phyloP scores from a whole-genome alignment of 768 basidiomycete genomes.

The Mycena galericulata region DNA sequence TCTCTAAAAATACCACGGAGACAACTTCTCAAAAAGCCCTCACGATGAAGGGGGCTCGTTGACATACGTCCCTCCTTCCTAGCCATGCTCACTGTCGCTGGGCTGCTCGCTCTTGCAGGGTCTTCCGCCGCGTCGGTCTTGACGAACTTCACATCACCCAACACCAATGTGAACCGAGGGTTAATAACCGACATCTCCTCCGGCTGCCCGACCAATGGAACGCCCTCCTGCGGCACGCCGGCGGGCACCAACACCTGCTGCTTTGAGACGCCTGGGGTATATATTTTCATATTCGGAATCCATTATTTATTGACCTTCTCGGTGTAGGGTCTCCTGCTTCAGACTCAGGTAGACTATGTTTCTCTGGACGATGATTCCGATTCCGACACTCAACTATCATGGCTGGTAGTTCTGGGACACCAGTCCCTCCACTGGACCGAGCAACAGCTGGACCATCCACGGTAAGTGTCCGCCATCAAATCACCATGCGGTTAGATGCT shows the following conservation, averaged over 20 bases:
- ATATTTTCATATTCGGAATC: not conserved
- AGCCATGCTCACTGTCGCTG: conserved; percentile 17
- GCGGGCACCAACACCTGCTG: conserved; percentile 51
- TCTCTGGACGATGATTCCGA: not conserved
- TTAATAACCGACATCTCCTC: conserved; percentile 23
- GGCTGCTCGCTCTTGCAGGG: conserved; percentile 13
- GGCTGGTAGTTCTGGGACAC: conserved; percentile 64
- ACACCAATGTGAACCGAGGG: not conserved
- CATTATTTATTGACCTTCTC: not conserved
- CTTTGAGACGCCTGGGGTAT: conserved; percentile 56
- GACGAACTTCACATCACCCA: conserved; percentile 3
- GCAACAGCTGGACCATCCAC: conserved; percentile 64
- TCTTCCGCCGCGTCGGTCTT: conserved; percentile 11
- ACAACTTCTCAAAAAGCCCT: conserved; percentile 11
- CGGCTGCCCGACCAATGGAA: conserved; percentile 27
- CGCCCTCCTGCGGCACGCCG: conserved; percentile 25
- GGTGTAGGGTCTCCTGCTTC: conserved; percentile 53
- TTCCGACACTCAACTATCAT: not conserved
- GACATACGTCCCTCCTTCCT: not conserved
- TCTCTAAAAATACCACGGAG: conserved; percentile 5
- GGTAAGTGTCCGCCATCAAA: conserved; percentile 2
- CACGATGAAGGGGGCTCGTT: not conserved
- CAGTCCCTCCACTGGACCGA: conserved; percentile 57
- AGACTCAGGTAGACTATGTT: conserved; percentile 44
- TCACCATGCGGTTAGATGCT: not conserved